A percentile compares a stretch with the other conserved stretches of the same genome.
These are phyloP conservation scores for Cladophialophora exuberans DNA, from an alignment of 2,329 filamentous ascomycete species.

Conservation along the genomic window DNA sequence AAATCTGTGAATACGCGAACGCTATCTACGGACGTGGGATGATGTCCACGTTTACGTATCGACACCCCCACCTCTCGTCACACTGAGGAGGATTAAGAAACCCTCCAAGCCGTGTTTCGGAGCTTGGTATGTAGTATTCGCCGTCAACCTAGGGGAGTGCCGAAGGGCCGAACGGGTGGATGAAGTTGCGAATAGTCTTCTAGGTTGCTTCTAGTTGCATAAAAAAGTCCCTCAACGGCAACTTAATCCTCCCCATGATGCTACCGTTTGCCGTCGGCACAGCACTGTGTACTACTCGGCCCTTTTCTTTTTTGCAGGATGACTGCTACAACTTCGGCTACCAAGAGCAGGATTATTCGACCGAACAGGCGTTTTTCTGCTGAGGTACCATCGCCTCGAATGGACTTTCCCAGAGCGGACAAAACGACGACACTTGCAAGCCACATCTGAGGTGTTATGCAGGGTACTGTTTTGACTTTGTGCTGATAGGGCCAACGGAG, in stretches of 20 bases:
- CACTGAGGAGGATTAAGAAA: too few relatives aligned
- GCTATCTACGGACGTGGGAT: too few relatives aligned
- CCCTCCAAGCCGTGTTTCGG: too few relatives aligned
- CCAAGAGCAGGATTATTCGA: conserved; percentile 4
- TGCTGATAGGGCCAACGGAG: conserved; percentile 1
- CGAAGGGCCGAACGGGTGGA: background rate
- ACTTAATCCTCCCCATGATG: too few relatives aligned
- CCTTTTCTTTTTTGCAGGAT: background rate
- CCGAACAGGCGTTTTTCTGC: background rate
- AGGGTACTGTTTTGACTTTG: conserved; percentile 1
- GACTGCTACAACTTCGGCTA: background rate
- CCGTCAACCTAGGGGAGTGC: background rate
- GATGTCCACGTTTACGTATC: too few relatives aligned
- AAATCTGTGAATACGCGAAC: too few relatives aligned
- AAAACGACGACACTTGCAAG: background rate
- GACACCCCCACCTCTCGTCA: too few relatives aligned
- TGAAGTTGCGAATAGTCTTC: background rate
- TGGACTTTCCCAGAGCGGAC: conserved; percentile 8
- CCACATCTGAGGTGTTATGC: conserved; percentile 3
- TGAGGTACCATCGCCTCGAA: conserved; percentile 14
- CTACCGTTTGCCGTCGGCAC: too few relatives aligned
- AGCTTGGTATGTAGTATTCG: background rate
- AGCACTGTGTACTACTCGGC: too few relatives aligned
- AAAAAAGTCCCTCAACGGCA: background rate
- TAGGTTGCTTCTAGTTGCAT: conserved; percentile 1